Percentiles rank a stretch among this genome's conserved stretches.
phyloP scores from a whole-genome alignment of 495 filamentous ascomycete genomes.

The Extremus antarcticus region DNA sequence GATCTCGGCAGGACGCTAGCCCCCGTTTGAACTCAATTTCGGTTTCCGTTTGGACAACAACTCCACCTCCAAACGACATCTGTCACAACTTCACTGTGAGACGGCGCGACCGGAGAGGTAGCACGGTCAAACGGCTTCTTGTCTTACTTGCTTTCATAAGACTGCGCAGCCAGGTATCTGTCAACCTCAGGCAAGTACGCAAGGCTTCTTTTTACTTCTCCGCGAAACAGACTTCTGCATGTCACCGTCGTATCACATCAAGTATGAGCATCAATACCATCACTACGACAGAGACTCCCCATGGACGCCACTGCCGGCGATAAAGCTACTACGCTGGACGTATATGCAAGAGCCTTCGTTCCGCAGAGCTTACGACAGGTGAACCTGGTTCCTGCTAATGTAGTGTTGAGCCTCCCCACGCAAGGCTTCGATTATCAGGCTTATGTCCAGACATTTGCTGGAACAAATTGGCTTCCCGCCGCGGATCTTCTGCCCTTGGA shows the following conservation, averaged over 20 bases:
- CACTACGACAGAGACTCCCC: not conserved
- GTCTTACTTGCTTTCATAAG: too few relatives aligned
- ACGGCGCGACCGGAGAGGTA: too few relatives aligned
- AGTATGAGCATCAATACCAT: not conserved
- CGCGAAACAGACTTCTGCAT: too few relatives aligned
- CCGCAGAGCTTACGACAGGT: slow-evolving; percentile 24
- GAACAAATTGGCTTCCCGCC: slow-evolving; percentile 5
- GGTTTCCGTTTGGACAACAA: not conserved
- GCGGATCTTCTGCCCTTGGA: not conserved
- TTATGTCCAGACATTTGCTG: slow-evolving; percentile 19
- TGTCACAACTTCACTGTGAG: too few relatives aligned
- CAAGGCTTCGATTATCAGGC: slow-evolving; percentile 8
- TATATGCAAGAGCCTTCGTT: slow-evolving; percentile 30
- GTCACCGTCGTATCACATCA: too few relatives aligned
- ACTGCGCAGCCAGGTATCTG: too few relatives aligned
- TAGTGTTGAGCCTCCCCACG: slow-evolving; percentile 3
- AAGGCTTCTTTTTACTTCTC: too few relatives aligned
- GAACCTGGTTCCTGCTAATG: slow-evolving; percentile 18
- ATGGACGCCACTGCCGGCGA: not conserved
- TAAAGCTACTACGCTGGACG: slow-evolving; percentile 18
- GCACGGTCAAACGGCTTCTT: too few relatives aligned
- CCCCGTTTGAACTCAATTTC: not conserved
- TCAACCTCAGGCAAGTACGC: too few relatives aligned
- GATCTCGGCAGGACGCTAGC: too few relatives aligned
- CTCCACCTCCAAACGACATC: not conserved